Conservation (phyloP, 257 asterid species). For the Nyctanthes arbortristis region DNA sequence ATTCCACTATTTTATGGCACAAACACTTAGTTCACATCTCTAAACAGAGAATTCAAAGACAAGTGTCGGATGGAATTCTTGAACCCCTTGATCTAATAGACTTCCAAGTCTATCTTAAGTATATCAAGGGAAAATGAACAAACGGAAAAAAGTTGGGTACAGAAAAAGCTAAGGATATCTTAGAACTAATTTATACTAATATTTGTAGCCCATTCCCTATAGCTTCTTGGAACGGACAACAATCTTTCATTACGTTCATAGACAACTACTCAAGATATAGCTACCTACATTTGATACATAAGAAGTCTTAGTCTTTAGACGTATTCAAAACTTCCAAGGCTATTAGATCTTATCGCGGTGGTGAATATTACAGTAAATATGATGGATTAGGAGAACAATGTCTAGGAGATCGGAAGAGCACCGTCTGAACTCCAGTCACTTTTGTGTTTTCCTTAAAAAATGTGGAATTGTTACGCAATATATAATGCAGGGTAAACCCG, state of each 20-base stretch:
- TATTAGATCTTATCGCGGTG: neutral
- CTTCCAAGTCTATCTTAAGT: conserved; percentile 1
- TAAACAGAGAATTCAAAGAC: neutral
- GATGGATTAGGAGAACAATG: neutral
- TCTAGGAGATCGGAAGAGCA: too few species aligned
- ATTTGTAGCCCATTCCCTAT: conserved; percentile 15
- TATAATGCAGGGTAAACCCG: too few species aligned
- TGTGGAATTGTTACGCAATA: neutral
- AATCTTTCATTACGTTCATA: conserved; percentile 13
- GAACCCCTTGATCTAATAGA: conserved; percentile 5
- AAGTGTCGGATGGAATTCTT: neutral
- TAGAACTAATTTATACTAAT: conserved; percentile 4
- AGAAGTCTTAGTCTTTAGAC: neutral
- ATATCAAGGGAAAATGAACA: conserved; percentile 14
- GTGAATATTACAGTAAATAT: neutral
- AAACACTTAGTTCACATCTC: conserved; percentile 2
- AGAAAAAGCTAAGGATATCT: neutral
- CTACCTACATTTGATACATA: neutral
- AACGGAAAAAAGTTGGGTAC: conserved; percentile 2
- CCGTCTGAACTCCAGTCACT: too few species aligned
- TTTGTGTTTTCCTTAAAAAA: neutral
- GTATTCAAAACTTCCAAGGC: neutral
- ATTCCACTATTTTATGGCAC: neutral
- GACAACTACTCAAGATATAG: conserved; percentile 1
- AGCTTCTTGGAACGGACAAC: conserved; percentile 20